A percentile compares a stretch with the other conserved stretches of the same genome.
phyloP scores from a whole-genome alignment of 2,329 filamentous ascomycete species.

The Davidsoniella australis region DNA sequence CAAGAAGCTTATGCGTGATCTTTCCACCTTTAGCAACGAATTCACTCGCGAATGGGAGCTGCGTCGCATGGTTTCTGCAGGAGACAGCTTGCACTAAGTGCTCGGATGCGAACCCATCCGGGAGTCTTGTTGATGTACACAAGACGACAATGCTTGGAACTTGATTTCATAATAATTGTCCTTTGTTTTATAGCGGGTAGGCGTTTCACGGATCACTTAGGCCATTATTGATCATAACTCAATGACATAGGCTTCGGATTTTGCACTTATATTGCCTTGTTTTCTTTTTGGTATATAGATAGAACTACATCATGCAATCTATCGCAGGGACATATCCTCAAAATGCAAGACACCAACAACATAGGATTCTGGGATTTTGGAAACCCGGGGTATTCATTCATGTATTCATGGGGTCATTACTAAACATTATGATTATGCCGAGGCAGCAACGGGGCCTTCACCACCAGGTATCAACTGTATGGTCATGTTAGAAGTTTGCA shows the following conservation, averaged over 20 bases:
- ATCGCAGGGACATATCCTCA: no score
- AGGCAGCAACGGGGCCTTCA: constrained; percentile 41
- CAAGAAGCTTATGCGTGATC: constrained; percentile 64
- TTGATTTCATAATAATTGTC: neutral
- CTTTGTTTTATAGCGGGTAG: neutral
- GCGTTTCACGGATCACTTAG: neutral
- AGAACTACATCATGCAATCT: no score
- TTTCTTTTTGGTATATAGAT: no score
- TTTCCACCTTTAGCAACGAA: constrained; percentile 64
- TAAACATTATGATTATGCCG: constrained; percentile 13
- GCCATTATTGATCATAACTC: no score
- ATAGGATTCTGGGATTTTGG: no score
- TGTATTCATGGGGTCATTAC: neutral
- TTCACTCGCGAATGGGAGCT: constrained; percentile 88
- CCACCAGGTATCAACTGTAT: constrained; percentile 59
- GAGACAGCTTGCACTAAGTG: constrained; percentile 24
- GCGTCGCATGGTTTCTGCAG: constrained; percentile 62
- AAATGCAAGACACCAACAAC: no score
- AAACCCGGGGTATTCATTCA: neutral
- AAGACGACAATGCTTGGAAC: no score
- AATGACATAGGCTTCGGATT: no score
- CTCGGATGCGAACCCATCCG: neutral
- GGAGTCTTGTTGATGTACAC: neutral
- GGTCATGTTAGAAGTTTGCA: constrained; percentile 1
- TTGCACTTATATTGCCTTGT: no score